Base-by-base conservation (phyloP, 192 early-diverging fungal genomes). In the Phlyctochytrium bullatum region DNA sequence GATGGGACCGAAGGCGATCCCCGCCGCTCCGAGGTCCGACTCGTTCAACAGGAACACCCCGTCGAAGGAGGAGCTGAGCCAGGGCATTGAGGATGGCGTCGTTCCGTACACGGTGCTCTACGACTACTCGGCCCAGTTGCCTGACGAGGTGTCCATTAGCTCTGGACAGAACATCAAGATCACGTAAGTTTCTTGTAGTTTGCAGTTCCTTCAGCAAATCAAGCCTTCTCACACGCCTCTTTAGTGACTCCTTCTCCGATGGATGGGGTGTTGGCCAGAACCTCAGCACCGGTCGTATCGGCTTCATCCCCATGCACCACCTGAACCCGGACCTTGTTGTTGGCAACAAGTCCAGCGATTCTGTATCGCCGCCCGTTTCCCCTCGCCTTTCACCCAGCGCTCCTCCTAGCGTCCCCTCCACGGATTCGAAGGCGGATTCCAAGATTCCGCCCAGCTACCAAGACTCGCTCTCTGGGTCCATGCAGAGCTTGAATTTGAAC, bases 201-300 rank as follows among this genome's bases (percentile, higher is more conserved):
- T 14, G 10, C 40, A 14, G 40, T 47, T 47, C 40, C 20, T 47
- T 47, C 20, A 20, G 40, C 6, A 20, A 47, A 14, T 47, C 10
- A 47, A 47, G 20, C 6, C 40, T 47, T 6, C 6, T 47, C 20
- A n/a, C n/a, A n/a, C n/a, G 6, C 6, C 20, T 47, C 20, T 47
- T 20, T 47, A 47, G 40, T 28, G 54, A 57, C 54, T 25, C 54
- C 27, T 57, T 57, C 27, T 10, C 54, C 27, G 54, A 57, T 25
- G 54, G 54, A 25, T 57, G 54, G 54, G 54, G 54, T 28, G 16
- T 14, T 28, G 54, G 16, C 54, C 16, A 57, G 25, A 57, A 57
- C 20, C 40, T 47, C 20, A 25, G 6, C 6, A 28, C 16, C 27
- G 54, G 54, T 6, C 4, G 6, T 14, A 25, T 57, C 6, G 54